Evolutionary conservation across 257 asterid species (phyloP).

Genomic region (Nicotiana tomentosiformis): DNA sequence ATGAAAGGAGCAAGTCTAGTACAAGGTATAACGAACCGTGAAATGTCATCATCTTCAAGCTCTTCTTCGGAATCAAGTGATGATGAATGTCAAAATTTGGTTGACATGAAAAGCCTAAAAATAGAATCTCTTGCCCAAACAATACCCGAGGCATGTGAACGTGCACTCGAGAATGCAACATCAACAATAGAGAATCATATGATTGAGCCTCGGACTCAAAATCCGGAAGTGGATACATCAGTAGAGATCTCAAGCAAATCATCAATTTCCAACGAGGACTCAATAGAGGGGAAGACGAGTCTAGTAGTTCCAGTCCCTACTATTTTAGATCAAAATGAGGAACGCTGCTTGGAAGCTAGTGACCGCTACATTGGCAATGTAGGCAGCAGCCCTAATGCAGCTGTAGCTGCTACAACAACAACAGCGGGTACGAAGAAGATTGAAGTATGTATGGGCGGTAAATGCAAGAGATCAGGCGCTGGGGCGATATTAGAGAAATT

Average conservation of each 20-base stretch:
- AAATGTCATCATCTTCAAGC: slow-evolving; percentile 29
- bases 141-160: not conserved
- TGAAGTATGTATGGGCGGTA: slow-evolving; percentile 91
- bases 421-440: slow-evolving; percentile 29
- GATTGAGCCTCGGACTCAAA: not conserved
- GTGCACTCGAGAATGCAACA: slow-evolving; percentile 17
- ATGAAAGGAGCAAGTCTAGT: slow-evolving; percentile 16
- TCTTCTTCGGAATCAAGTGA: slow-evolving; percentile 74
- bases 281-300: not conserved
- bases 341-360: not conserved
- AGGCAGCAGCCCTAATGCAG: not conserved
- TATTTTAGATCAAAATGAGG: not conserved
- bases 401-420: slow-evolving; percentile 6
- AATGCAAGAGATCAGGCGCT: slow-evolving; percentile 80
- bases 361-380: not conserved
- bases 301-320: not conserved
- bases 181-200: not conserved
- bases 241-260: not conserved
- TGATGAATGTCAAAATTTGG: slow-evolving; percentile 58
- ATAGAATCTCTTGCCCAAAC: not conserved
- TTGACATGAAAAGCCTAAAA: slow-evolving; percentile 30
- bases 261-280: not conserved
- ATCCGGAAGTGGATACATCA: not conserved
- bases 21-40: slow-evolving; percentile 13
- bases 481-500: slow-evolving; percentile 49